phyloP scores from a whole-genome alignment of 345 rosid species.

The Citrus medica region DNA sequence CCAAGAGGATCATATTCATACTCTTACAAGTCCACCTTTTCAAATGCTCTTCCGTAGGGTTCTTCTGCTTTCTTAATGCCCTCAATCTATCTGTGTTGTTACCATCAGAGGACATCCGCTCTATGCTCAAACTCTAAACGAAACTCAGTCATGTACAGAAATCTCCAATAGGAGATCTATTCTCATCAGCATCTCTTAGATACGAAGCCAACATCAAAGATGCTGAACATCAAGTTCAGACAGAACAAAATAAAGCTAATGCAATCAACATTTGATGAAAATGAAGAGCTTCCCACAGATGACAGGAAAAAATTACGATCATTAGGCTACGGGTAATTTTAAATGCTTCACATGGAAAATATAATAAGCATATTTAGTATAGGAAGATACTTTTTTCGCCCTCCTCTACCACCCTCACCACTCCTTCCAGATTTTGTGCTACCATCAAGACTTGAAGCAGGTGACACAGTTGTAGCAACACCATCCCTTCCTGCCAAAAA shows the following conservation, averaged over 20 bases:
- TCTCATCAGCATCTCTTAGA: background rate
- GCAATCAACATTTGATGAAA: background rate
- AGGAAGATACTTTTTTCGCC: conserved; percentile 76
- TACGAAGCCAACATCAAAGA: background rate
- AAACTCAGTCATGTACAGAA: background rate
- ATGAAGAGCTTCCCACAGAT: background rate
- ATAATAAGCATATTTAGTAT: conserved; percentile 11
- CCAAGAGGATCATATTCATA: background rate
- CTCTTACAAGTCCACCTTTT: conserved; percentile 1
- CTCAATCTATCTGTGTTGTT: background rate
- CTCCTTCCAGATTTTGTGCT: conserved; percentile 59
- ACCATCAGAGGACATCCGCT: background rate
- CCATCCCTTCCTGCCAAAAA: conserved; percentile 55
- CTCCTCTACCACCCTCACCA: conserved; percentile 80
- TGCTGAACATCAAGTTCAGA: background rate
- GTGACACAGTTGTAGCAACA: conserved; percentile 39
- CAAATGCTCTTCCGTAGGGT: background rate
- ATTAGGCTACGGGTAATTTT: background rate
- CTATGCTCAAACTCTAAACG: background rate
- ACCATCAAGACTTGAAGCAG: conserved; percentile 45
- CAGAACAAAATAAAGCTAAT: background rate
- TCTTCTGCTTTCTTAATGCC: background rate
- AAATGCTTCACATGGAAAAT: background rate
- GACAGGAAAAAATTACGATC: background rate
- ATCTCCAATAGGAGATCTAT: background rate